Conservation (phyloP, 1,284 basidiomycete genomes). For the Hemileia vastatrix region DNA sequence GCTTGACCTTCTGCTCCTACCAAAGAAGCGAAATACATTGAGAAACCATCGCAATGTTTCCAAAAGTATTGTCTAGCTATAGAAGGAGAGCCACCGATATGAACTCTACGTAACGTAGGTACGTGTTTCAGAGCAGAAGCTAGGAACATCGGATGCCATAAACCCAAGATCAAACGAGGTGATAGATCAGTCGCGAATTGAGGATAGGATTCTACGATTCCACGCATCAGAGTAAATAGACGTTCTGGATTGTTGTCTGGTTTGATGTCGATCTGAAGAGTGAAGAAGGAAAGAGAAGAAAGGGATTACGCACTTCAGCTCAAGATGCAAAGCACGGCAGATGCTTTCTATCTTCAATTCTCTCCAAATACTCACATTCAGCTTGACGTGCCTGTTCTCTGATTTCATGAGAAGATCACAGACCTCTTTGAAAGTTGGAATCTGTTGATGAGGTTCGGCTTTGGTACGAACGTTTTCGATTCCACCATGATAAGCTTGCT, state of each 20-base stretch:
- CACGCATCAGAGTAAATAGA: slow-evolving; percentile 78
- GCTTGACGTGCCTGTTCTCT: slow-evolving; percentile 64
- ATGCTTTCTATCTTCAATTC: too few relatives aligned
- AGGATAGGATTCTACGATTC: slow-evolving; percentile 59
- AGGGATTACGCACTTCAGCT: background rate
- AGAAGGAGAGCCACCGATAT: slow-evolving; percentile 61
- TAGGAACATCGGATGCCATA: slow-evolving; percentile 77
- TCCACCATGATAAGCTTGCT: slow-evolving; percentile 53
- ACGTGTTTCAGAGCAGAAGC: slow-evolving; percentile 62
- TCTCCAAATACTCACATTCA: slow-evolving; percentile 56
- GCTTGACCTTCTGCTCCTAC: slow-evolving; percentile 57
- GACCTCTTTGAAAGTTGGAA: slow-evolving; percentile 77
- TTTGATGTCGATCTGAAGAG: slow-evolving; percentile 50
- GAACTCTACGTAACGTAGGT: slow-evolving; percentile 71
- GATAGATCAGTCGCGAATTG: slow-evolving; percentile 72
- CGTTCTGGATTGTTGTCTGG: slow-evolving; percentile 78
- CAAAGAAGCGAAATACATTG: slow-evolving; percentile 66
- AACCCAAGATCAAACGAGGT: slow-evolving; percentile 72
- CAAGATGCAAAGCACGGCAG: background rate
- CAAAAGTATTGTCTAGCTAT: slow-evolving; percentile 80
- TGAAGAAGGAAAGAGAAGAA: too few relatives aligned
- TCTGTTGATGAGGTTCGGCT: slow-evolving; percentile 69
- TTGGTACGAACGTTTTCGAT: slow-evolving; percentile 74
- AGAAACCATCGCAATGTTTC: slow-evolving; percentile 77
- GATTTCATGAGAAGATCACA: slow-evolving; percentile 65